Base-by-base conservation (phyloP, 78 protist genomes). In the Cavenderia fasciculata region DNA sequence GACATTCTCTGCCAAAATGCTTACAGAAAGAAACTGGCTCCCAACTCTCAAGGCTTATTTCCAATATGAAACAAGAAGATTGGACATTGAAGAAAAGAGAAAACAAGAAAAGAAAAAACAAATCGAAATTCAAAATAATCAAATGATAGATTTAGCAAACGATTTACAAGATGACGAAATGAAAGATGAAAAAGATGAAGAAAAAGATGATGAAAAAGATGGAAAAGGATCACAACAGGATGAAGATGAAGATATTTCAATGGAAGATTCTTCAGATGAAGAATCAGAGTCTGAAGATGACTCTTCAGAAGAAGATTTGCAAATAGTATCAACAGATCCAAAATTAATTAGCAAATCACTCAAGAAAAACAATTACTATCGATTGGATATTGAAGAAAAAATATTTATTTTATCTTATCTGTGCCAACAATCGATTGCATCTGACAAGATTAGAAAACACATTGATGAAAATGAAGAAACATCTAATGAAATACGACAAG, bases 381-480 rank as follows among this genome's bases (percentile, higher is more conserved):
- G 66, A 44, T 59, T 82, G 21, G 6, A 31, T 8, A 52, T 82
- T 27, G 70, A 82, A 4, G 90, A 82, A 43, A 68, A 44, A 27
- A 52, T 82, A 8, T 51, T 56, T 33, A 82, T 82, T 6, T 54
- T 82, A 11, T 33, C 90, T 0, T 82, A 82, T 33, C 21, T 82
- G n/a, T 44, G 33, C 49, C 27, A 21, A n/a, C 90, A 82, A 43
- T 34, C 71, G 1, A 56, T 82, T 3, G 34, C 46, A 41, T 68
- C 90, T 11, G 90, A 82, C 27, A 65, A 44, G 49, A 82, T 82
- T 56, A 70, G 90, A 66, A 65, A 57, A 43, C 38, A 82, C 56
- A 23, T 82, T 4, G 90, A 82, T 43, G 68, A 82, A 36, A 68
- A 56, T 36, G 23, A 49, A 10, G 90, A 57, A n/a, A 3, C 68